phyloP scores from a whole-genome alignment of 768 basidiomycete genomes.

The Termitomyces titanicus region DNA sequence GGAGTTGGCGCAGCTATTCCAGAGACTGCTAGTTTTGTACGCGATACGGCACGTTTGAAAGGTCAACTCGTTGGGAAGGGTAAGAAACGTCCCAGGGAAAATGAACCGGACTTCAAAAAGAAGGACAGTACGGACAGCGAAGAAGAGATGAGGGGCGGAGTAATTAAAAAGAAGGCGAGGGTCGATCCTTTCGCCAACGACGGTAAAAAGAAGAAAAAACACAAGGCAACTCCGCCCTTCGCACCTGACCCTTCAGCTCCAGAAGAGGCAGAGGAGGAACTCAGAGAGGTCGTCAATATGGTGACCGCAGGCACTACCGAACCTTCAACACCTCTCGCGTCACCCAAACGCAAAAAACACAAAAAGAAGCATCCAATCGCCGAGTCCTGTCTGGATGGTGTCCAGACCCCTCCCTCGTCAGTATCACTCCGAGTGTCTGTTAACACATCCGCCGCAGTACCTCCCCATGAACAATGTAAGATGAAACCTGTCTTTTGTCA shows the following conservation, averaged over 20 bases:
- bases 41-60: constrained; percentile 62
- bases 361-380: constrained; percentile 1
- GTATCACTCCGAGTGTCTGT: background rate
- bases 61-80: constrained; percentile 48
- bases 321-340: constrained; percentile 2
- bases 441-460: background rate
- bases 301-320: background rate
- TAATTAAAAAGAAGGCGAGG: constrained; percentile 56
- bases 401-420: background rate
- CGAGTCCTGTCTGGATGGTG: background rate
- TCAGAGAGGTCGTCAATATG: background rate
- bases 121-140: constrained; percentile 39
- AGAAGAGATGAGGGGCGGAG: constrained; percentile 54
- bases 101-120: constrained; percentile 27
- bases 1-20: constrained; percentile 72
- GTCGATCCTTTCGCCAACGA: constrained; percentile 53
- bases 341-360: constrained; percentile 5
- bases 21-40: constrained; percentile 37
- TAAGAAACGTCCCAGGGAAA: constrained; percentile 44
- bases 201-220: constrained; percentile 39
- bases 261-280: constrained; percentile 1
- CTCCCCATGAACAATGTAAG: background rate
- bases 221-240: background rate
- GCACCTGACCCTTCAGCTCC: background rate
- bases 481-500: background rate